Base-by-base conservation (phyloP, 2,329 filamentous ascomycete genomes). In the Cadophora sp. region DNA sequence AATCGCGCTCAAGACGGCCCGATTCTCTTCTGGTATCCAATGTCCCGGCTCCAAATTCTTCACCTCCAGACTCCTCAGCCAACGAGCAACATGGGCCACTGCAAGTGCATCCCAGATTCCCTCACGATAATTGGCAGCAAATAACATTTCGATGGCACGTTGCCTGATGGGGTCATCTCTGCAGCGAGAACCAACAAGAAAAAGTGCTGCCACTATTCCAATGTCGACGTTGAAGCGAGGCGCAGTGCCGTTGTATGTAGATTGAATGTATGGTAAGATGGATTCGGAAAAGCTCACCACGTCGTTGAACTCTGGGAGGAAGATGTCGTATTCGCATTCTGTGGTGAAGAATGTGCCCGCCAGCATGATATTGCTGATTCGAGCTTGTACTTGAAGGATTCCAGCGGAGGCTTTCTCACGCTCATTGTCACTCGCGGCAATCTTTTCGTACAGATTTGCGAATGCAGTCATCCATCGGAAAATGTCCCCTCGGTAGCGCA, bases 241-340 rank as follows among this genome's bases (percentile, higher is more conserved):
- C 19, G 56, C 65, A 24, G 51, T 37, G 5, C 62, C 64, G 12
- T 50, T 59, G 22, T 68, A 59, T 12, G 66, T 56, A 3, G 55
- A 62, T 11, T 48, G 34, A 12, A 68, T 61, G 48, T 64, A 69
- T 7, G 68, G 62, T 1, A 65, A 50, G 24, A 68, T 65, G 19
- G 26, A 59, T 43, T 64, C 60, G 11, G 62, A 62, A 1, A 67
- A 55, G 14, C 43, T 51, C 27, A 70, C 64, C 7, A 72, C 63
- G 6, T 59, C 53, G 6, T 29, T 66, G 48, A 72, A 72, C 19
- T 72, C 68, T 2, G 64, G 66, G 19, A 62, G 51, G 46, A 70
- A 70, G 26, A 61, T 50, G 59, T 70, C 70, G 64, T 72, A 72
- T 34, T 59, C 62, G 31, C 46, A 70, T 60, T 70, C 68, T 29